These are phyloP conservation scores for Mycotypha africana DNA, from an alignment of 371 early-diverging fungal species.

Conservation along the genomic window DNA sequence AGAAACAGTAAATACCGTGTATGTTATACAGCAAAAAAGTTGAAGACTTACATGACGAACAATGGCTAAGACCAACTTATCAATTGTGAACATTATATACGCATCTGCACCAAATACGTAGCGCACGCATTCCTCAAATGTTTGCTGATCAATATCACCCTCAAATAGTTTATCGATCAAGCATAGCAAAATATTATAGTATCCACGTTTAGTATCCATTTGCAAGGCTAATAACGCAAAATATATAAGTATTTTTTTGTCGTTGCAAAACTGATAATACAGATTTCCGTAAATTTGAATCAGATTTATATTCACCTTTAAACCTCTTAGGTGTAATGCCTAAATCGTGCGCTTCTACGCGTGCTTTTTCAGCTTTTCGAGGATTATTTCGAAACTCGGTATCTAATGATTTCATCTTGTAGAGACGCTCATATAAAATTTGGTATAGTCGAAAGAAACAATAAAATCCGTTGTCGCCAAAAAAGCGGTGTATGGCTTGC, in stretches of 20 bases:
- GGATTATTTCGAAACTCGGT: conserved; percentile 55
- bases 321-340: conserved; percentile 51
- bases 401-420: conserved; percentile 70
- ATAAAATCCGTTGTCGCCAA: conserved; percentile 75
- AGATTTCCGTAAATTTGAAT: background rate
- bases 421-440: conserved; percentile 58
- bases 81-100: conserved; percentile 80
- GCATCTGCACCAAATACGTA: conserved; percentile 82
- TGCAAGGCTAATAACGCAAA: conserved; percentile 8
- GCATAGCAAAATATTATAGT: conserved; percentile 66
- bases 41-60: conserved; percentile 14
- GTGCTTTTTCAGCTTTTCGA: conserved; percentile 46
- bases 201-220: conserved; percentile 39
- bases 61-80: conserved; percentile 46
- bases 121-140: conserved; percentile 89
- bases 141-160: conserved; percentile 73
- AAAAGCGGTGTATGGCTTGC: conserved; percentile 38
- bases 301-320: conserved; percentile 18
- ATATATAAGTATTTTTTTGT: too few species aligned
- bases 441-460: conserved; percentile 82
- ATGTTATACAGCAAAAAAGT: background rate
- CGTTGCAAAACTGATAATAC: background rate
- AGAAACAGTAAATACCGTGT: background rate
- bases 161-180: conserved; percentile 68
- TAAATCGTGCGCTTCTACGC: conserved; percentile 73